These are phyloP conservation scores for Madurella mycetomatis DNA, from an alignment of 2,329 filamentous ascomycete species.

Conservation along the genomic window DNA sequence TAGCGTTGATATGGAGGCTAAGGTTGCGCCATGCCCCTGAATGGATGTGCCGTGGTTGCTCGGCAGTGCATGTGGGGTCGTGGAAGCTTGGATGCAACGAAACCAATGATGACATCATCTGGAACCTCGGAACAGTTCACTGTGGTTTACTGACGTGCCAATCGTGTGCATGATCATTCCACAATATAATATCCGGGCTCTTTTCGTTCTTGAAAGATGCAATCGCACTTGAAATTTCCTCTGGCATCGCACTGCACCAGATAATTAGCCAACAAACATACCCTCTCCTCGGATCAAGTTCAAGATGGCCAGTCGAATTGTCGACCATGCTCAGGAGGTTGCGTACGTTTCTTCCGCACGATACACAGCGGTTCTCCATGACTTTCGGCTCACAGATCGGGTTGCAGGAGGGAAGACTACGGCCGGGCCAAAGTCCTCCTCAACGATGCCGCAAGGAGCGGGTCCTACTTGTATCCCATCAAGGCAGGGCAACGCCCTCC, in stretches of 20 bases:
- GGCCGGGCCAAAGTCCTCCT: slow-evolving; percentile 60
- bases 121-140: not conserved
- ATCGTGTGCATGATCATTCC: not conserved
- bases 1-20: too few species aligned
- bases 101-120: slow-evolving; percentile 17
- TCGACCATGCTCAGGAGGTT: slow-evolving; percentile 46
- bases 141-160: not conserved
- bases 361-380: not conserved
- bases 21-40: too few species aligned
- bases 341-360: slow-evolving; percentile 34
- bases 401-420: slow-evolving; percentile 62
- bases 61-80: not conserved
- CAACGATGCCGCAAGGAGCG: slow-evolving; percentile 66
- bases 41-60: too few species aligned
- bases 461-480: slow-evolving; percentile 82
- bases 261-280: not conserved
- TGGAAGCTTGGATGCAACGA: not conserved
- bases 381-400: slow-evolving; percentile 9
- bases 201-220: too few species aligned
- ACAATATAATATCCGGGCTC: too few species aligned
- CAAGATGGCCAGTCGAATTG: slow-evolving; percentile 28
- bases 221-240: too few species aligned
- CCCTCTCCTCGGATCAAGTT: not conserved
- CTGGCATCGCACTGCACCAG: too few species aligned
- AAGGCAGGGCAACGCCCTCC: slow-evolving; percentile 42